phyloP scores from a whole-genome alignment of 2,329 filamentous ascomycete genomes.

The Lasiodiplodia theobromae region DNA sequence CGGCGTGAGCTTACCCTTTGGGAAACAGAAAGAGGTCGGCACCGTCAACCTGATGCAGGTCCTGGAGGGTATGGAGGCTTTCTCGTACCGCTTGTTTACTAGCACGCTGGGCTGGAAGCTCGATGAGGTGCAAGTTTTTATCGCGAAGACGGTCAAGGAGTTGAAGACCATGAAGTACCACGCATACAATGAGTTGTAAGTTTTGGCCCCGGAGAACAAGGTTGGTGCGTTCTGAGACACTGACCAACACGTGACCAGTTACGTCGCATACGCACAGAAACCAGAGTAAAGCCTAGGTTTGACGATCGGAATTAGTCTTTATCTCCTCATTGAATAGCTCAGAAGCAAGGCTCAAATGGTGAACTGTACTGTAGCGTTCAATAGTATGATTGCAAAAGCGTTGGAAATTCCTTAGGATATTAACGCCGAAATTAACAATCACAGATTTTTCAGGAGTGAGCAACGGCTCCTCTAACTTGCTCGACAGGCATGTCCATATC shows the following conservation, averaged over 20 bases:
- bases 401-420: no score
- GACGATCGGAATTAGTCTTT: no score
- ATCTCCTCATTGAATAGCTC: no score
- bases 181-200: neutral
- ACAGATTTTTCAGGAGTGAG: no score
- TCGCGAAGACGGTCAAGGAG: neutral
- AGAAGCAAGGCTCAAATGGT: no score
- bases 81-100: constrained; percentile 52
- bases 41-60: constrained; percentile 48
- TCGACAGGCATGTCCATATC: no score
- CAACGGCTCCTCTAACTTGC: no score
- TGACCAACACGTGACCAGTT: neutral
- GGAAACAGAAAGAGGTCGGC: constrained; percentile 31
- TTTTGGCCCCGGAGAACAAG: neutral
- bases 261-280: neutral
- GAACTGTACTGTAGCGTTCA: no score
- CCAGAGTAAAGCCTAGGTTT: neutral
- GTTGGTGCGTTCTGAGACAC: neutral
- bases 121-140: constrained; percentile 52
- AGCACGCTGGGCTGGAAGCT: constrained; percentile 51
- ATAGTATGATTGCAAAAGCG: no score
- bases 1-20: neutral
- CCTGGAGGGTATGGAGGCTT: constrained; percentile 51
- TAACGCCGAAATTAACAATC: no score
- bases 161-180: neutral